These are phyloP conservation scores for Saccharum hybrid DNA, from an alignment of 202 grass and related monocot species.

Conservation along the genomic window DNA sequence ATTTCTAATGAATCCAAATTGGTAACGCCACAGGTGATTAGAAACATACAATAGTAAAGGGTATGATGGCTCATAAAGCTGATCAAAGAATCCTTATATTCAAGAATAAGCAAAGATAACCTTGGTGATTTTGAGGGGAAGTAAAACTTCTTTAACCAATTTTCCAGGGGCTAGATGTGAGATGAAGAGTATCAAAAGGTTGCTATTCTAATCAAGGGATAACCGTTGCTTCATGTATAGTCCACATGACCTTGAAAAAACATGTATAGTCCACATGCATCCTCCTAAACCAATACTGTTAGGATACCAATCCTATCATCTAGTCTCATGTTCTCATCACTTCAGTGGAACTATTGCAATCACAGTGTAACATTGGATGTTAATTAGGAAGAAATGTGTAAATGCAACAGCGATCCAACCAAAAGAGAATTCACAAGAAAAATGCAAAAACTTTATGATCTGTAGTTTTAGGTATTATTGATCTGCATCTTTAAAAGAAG, in stretches of 20 bases:
- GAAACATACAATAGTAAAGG: neutral
- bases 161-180: neutral
- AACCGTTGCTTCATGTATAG: neutral
- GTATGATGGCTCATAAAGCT: neutral
- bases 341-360: neutral
- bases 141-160: neutral
- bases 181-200: neutral
- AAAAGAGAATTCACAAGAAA: neutral
- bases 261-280: neutral
- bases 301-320: neutral
- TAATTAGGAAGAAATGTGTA: neutral
- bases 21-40: neutral
- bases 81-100: neutral
- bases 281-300: no score
- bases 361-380: neutral
- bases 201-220: neutral
- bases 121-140: neutral
- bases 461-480: neutral
- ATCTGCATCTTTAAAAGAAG: neutral
- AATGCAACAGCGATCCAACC: neutral
- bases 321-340: neutral
- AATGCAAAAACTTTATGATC: neutral
- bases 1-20: neutral
- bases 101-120: neutral
- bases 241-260: neutral